These are phyloP conservation scores for Neurospora sp. DNA, from an alignment of 2,329 filamentous ascomycete genomes.

Conservation along the genomic window DNA sequence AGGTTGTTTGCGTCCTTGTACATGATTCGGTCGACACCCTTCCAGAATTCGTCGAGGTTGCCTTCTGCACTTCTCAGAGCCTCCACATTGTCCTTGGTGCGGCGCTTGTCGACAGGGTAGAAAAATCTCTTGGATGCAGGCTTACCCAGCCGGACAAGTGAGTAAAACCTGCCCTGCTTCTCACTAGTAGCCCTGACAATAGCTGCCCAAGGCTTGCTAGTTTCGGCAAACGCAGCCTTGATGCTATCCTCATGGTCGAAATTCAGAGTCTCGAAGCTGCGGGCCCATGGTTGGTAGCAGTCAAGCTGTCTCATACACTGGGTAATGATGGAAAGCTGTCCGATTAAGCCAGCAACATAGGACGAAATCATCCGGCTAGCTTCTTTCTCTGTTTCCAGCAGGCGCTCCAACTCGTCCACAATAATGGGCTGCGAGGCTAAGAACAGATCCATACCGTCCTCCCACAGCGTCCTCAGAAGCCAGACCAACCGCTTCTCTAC, in stretches of 20 bases:
- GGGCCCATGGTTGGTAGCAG: constrained; percentile 39
- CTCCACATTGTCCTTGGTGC: constrained; percentile 34
- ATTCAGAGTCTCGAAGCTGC: constrained; percentile 25
- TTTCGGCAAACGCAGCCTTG: constrained; percentile 17
- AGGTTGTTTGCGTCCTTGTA: constrained; percentile 13
- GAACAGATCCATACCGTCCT: constrained; percentile 24
- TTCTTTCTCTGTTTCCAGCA: constrained; percentile 28
- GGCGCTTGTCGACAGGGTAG: constrained; percentile 34
- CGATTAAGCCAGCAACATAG: constrained; percentile 26
- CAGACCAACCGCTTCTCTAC: constrained; percentile 23
- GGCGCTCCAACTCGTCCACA: constrained; percentile 39
- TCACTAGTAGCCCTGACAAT: constrained; percentile 13
- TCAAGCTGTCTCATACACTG: constrained; percentile 36
- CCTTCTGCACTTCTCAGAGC: constrained; percentile 35
- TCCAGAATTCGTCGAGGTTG: constrained; percentile 39
- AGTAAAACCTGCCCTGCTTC: constrained; percentile 4
- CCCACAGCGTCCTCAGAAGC: constrained; percentile 29
- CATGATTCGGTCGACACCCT: constrained; percentile 21
- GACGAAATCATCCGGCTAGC: constrained; percentile 29
- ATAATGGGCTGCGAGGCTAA: constrained; percentile 25
- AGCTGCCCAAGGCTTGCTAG: constrained; percentile 7
- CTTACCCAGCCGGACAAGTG: constrained; percentile 17
- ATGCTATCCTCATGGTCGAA: constrained; percentile 17
- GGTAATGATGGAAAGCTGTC: constrained; percentile 34
- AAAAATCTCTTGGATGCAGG: constrained; percentile 30